Conservation (phyloP, 2,329 filamentous ascomycete species). For the Bretziella fagacearum region DNA sequence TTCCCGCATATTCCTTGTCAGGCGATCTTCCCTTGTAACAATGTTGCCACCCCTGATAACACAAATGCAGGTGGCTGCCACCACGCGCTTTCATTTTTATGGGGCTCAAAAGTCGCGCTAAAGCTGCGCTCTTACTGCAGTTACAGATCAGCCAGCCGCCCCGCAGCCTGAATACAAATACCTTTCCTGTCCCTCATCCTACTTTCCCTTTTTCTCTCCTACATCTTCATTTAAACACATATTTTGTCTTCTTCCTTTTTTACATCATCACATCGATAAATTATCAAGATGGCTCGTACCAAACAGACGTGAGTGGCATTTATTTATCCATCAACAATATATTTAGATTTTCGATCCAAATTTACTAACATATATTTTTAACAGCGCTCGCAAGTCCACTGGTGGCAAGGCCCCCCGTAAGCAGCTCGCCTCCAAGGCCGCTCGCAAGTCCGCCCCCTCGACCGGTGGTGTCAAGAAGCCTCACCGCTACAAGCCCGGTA, state of each 20-base stretch:
- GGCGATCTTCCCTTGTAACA: not conserved
- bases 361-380: not conserved
- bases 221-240: not conserved
- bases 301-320: slow-evolving; percentile 35
- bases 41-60: not conserved
- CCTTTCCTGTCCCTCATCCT: not conserved
- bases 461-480: slow-evolving; percentile 97
- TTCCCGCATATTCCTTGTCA: not conserved
- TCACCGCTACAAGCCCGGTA: slow-evolving; percentile 78
- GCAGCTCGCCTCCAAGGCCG: slow-evolving; percentile 98
- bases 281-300: slow-evolving; percentile 40
- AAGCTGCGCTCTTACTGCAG: slow-evolving; percentile 2
- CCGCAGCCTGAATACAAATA: slow-evolving; percentile 20
- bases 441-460: slow-evolving; percentile 92
- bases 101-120: slow-evolving; percentile 6
- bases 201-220: slow-evolving; percentile 16
- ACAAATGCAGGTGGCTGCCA: not conserved
- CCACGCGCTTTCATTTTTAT: slow-evolving; percentile 6
- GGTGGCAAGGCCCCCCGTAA: slow-evolving; percentile 71
- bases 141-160: slow-evolving; percentile 17
- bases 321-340: not conserved
- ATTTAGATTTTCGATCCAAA: not conserved
- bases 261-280: not conserved
- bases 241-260: too few relatives aligned
- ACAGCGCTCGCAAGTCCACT: slow-evolving; percentile 51